Base-by-base conservation (phyloP, 2,329 filamentous ascomycete genomes). In the Fusarium verrucosum region DNA sequence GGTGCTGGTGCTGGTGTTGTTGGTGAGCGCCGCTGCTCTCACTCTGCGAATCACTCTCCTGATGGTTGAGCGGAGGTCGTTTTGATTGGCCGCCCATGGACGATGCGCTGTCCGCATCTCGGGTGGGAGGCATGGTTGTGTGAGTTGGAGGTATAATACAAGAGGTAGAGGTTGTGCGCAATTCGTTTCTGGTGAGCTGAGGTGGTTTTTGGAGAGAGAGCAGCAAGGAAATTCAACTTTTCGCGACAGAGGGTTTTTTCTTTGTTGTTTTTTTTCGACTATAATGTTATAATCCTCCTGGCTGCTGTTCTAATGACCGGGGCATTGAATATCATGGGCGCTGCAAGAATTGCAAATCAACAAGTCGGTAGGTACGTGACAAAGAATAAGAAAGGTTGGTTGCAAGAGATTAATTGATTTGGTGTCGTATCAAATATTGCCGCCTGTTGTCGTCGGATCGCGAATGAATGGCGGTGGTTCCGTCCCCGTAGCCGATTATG, bases 31-130 rank as follows among this genome's bases (percentile, higher is more conserved):
- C 59, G 60, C 65, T 63, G 56, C 65, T 65, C 43, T 73, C 75
- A 68, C 72, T 75, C 47, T 77, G 71, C 26, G 75, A 67, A 65
- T 75, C 73, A 70, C 74, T 76, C 61, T 77, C 74, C 68, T 73
- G 74, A 57, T 75, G 74, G 68, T 64, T 72, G 72, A 76, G 74
- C 51, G 76, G 66, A 71, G 82, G 79, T 23, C 81, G 80, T 77
- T 84, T 85, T 85, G 82, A 85, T 85, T 85, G 83, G 83, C 77
- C 76, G 73, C 76, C 75, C 65, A 77, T 75, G 66, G 77, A 74
- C 68, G 80, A 78, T 76, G 79, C 76, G 76, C 80, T 81, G 75
- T 82, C 79, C 69, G 72, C 73, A 69, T 84, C 80, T 74, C 75
- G 78, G 72, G 82, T 81, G 70, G 75, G 76, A 71, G 77, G 73